phyloP scores from a whole-genome alignment of 441 rosid species.

The Syzygium malaccense region DNA sequence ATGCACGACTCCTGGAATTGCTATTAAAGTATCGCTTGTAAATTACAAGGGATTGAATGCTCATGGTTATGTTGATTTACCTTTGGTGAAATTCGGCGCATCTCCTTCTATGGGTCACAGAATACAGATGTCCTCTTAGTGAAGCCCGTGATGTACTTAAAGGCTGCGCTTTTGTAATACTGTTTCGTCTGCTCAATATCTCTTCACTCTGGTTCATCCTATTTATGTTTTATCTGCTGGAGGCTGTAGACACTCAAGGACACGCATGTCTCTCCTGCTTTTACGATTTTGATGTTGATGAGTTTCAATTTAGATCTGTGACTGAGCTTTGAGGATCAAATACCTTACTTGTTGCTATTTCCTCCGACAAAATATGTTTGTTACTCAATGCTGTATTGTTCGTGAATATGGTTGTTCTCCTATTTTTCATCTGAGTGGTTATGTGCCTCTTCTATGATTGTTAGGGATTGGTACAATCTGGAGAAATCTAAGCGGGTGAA shows the following conservation, averaged over 20 bases:
- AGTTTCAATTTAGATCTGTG: not conserved
- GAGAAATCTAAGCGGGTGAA: conserved; percentile 98
- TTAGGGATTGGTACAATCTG: conserved; percentile 98
- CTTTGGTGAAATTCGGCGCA: not conserved
- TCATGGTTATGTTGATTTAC: not conserved
- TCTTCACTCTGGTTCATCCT: not conserved
- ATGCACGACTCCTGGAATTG: not conserved
- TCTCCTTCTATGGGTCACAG: not conserved
- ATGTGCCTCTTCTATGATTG: conserved; percentile 1
- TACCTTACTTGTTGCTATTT: not conserved
- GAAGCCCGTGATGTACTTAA: not conserved
- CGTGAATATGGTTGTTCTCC: not conserved
- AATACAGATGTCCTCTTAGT: not conserved
- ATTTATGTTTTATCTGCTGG: not conserved
- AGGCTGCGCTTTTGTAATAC: not conserved
- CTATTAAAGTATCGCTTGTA: not conserved
- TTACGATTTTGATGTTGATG: not conserved
- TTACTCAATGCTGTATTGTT: not conserved
- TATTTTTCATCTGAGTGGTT: not conserved
- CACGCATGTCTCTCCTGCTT: not conserved
- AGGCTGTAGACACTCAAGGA: not conserved
- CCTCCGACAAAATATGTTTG: not conserved
- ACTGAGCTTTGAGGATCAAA: not conserved
- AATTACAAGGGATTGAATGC: not conserved
- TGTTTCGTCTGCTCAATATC: not conserved